Conservation (phyloP, 1,284 basidiomycete species). For the Cutaneotrichosporon dermatis region DNA sequence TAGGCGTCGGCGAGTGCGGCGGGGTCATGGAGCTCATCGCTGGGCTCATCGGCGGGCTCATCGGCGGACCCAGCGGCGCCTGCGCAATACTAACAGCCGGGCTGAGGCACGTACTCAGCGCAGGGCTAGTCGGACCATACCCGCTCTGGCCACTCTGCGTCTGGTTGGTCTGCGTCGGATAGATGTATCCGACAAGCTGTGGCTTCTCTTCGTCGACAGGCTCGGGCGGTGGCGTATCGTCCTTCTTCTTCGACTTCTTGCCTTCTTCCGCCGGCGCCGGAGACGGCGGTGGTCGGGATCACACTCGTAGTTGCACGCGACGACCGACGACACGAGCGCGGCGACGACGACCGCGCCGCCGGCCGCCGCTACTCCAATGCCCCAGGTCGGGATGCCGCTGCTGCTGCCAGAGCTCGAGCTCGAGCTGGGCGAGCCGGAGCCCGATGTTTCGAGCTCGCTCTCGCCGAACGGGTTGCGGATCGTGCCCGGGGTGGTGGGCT, state of each 20-base stretch:
- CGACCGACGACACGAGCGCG: background rate
- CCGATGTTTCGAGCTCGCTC: too few species aligned
- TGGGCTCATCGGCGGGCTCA: background rate
- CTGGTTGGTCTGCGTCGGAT: background rate
- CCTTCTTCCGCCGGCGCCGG: background rate
- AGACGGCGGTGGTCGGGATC: background rate
- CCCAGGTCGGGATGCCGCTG: background rate
- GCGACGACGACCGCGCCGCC: background rate
- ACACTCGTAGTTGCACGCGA: background rate
- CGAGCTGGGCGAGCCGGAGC: background rate
- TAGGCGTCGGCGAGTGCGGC: background rate
- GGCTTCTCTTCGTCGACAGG: background rate
- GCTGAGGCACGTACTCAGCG: background rate
- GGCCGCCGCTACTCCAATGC: background rate
- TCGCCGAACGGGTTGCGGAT: too few species aligned
- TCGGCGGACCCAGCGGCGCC: background rate
- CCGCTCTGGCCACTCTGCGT: background rate
- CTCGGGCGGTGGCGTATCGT: background rate
- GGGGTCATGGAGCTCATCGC: background rate
- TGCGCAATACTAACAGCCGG: background rate
- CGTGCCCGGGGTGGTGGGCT: too few species aligned
- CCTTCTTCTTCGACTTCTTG: background rate
- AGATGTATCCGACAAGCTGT: background rate
- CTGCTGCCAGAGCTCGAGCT: background rate
- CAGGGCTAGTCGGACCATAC: background rate